A percentile compares a stretch with the other conserved stretches of the same genome.
Conservation (phyloP, 805 yeast species). For the Kluyveromyces lactis region DNA sequence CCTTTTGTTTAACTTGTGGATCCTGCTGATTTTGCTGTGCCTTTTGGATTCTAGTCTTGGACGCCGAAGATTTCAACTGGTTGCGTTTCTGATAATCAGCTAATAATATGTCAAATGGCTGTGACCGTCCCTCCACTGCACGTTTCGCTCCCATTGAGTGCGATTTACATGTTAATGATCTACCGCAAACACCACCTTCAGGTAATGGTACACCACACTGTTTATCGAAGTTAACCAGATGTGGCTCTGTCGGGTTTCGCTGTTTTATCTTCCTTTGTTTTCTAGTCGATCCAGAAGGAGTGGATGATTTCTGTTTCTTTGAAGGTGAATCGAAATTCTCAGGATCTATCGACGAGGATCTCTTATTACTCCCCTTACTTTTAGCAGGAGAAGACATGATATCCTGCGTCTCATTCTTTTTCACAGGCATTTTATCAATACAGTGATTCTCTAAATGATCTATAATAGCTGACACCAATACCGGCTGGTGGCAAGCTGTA, state of each 20-base stretch:
- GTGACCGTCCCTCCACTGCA: slow-evolving; percentile 87
- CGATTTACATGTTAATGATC: slow-evolving; percentile 93
- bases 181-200: slow-evolving; percentile 91
- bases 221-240: slow-evolving; percentile 66
- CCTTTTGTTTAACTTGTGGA: slow-evolving; percentile 25
- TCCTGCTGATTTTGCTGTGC: slow-evolving; percentile 36
- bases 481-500: slow-evolving; percentile 27
- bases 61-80: slow-evolving; percentile 81
- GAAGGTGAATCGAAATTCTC: slow-evolving; percentile 5
- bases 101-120: slow-evolving; percentile 80
- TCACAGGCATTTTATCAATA: slow-evolving; percentile 8
- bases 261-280: slow-evolving; percentile 35
- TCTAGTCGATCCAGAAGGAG: slow-evolving; percentile 15
- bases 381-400: slow-evolving; percentile 8
- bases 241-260: slow-evolving; percentile 68
- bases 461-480: slow-evolving; percentile 17
- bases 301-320: slow-evolving; percentile 17
- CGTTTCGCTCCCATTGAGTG: slow-evolving; percentile 98
- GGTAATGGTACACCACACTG: slow-evolving; percentile 96
- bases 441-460: slow-evolving; percentile 26
- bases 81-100: slow-evolving; percentile 88
- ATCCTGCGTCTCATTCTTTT: slow-evolving; percentile 6
- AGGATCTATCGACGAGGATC: slow-evolving; percentile 1
- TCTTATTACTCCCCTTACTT: slow-evolving; percentile 6
- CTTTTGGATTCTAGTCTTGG: slow-evolving; percentile 68